A percentile compares a stretch with the other conserved stretches of the same genome.
Evolutionary conservation across 805 yeast species (phyloP).

Genomic region (Kodamaea laetipori): DNA sequence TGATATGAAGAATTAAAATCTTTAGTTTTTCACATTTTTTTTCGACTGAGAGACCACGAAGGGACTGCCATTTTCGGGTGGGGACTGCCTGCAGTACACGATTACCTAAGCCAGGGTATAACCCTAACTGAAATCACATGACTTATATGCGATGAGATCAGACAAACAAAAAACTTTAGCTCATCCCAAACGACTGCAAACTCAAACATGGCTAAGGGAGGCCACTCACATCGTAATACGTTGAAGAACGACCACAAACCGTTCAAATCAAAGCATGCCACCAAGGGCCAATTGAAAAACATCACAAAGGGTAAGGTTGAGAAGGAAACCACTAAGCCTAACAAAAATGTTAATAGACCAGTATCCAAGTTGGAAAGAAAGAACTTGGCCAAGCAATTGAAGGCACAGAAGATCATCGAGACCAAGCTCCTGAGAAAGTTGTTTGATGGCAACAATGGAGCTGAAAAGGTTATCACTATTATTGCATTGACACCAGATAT

Average conservation of each 20-base stretch:
- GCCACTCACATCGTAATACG: conserved; percentile 80
- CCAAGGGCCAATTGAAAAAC: conserved; percentile 84
- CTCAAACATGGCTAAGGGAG: conserved; percentile 56
- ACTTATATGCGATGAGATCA: conserved; percentile 5
- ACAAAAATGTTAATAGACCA: conserved; percentile 39
- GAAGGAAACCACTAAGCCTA: conserved; percentile 43
- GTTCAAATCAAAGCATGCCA: conserved; percentile 88
- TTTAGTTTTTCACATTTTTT: neutral
- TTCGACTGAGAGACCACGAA: too few species aligned
- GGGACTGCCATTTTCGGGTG: neutral
- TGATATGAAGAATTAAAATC: conserved; percentile 9
- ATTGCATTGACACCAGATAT: conserved; percentile 79
- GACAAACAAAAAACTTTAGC: conserved; percentile 10
- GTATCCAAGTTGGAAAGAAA: conserved; percentile 64
- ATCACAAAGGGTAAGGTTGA: conserved; percentile 86
- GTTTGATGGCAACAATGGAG: conserved; percentile 79
- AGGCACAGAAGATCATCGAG: conserved; percentile 66
- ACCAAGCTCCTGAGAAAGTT: conserved; percentile 61
- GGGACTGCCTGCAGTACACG: neutral
- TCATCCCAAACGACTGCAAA: conserved; percentile 14
- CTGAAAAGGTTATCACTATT: conserved; percentile 80
- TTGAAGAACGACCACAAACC: conserved; percentile 83
- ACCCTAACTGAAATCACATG: too few species aligned
- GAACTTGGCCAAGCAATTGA: conserved; percentile 76
- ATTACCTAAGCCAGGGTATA: neutral